These are phyloP conservation scores for Aeschynomene evenia DNA, from an alignment of 306 rosid genomes.

Conservation along the genomic window DNA sequence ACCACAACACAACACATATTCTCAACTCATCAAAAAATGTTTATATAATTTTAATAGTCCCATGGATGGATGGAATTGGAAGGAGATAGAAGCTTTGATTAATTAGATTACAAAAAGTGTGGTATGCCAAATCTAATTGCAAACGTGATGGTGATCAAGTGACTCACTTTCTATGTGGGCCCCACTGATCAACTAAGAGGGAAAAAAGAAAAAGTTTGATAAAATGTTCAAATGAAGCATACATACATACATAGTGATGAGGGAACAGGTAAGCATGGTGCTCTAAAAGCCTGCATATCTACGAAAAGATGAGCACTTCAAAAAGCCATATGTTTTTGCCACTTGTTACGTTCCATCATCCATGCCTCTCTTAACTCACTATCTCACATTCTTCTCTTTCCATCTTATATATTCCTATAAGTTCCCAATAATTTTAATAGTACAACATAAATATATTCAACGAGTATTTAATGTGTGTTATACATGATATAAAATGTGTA, in stretches of 20 bases:
- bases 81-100: conserved; percentile 34
- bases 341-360: conserved; percentile 42
- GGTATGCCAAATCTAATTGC: conserved; percentile 19
- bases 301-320: conserved; percentile 56
- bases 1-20: conserved; percentile 12
- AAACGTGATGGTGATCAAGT: conserved; percentile 35
- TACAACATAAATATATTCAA: too few relatives aligned
- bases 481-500: too few relatives aligned
- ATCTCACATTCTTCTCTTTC: conserved; percentile 32
- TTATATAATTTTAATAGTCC: neutral
- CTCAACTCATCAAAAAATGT: conserved; percentile 1
- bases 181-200: conserved; percentile 40
- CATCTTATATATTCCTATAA: too few relatives aligned
- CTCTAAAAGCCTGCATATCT: conserved; percentile 64
- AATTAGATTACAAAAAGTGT: conserved; percentile 17
- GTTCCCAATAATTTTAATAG: too few relatives aligned
- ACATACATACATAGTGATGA: too few relatives aligned
- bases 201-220: conserved; percentile 34
- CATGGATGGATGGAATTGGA: conserved; percentile 9
- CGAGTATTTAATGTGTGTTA: too few relatives aligned
- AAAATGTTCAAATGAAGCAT: conserved; percentile 30
- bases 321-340: conserved; percentile 49
- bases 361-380: conserved; percentile 35
- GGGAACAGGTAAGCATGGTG: conserved; percentile 73
- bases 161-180: conserved; percentile 23